phyloP scores from a whole-genome alignment of 1,139 yeast species.

The Magnusiomyces paraingens region DNA sequence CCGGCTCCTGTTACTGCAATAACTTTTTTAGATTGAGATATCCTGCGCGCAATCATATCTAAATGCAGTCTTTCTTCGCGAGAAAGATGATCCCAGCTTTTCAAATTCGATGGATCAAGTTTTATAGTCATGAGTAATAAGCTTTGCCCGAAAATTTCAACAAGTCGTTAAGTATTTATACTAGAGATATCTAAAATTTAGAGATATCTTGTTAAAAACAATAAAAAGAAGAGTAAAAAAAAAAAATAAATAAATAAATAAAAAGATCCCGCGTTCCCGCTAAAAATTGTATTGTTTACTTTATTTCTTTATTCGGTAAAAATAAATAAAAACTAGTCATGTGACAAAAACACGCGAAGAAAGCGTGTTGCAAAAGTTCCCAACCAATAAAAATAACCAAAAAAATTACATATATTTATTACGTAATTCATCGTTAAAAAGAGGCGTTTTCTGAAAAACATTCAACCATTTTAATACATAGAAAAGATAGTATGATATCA shows the following conservation, averaged over 20 bases:
- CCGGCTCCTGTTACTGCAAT: conserved; percentile 80
- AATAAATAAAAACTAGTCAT: not conserved
- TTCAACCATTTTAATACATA: too few species aligned
- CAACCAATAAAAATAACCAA: too few species aligned
- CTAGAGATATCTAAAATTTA: not conserved
- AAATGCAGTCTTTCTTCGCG: not conserved
- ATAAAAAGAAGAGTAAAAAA: not conserved
- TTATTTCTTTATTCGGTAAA: not conserved
- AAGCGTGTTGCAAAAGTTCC: too few species aligned
- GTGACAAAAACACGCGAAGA: not conserved
- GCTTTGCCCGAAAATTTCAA: not conserved
- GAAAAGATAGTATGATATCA: too few species aligned
- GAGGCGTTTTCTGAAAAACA: too few species aligned
- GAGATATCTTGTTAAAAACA: not conserved
- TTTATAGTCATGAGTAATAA: conserved; percentile 1
- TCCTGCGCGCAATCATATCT: conserved; percentile 8
- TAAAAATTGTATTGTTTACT: not conserved
- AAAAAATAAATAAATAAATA: not conserved
- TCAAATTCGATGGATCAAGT: not conserved
- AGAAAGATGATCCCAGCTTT: not conserved
- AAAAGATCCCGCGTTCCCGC: not conserved
- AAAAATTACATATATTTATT: too few species aligned
- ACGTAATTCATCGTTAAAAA: too few species aligned
- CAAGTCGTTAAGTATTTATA: not conserved
- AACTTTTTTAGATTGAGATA: conserved; percentile 22